phyloP scores from a whole-genome alignment of 2,329 filamentous ascomycete species.

The Fusarium marasasianum region DNA sequence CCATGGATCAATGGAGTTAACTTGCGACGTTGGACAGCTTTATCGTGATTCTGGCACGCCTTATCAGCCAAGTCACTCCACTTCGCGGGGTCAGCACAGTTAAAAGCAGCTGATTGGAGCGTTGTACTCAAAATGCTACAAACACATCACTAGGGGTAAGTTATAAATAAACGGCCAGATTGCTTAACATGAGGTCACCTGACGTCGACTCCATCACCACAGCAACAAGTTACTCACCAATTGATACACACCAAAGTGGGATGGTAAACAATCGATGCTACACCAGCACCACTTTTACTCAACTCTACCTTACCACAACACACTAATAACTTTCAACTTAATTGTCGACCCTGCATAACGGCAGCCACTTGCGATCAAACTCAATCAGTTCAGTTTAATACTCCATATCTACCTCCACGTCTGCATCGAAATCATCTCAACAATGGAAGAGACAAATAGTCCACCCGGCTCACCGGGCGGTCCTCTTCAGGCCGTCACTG shows the following conservation, averaged over 20 bases:
- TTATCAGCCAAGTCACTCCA: conserved; percentile 34
- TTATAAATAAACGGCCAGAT: not conserved
- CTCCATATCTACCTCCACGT: not conserved
- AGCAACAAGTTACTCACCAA: conserved; percentile 6
- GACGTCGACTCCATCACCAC: conserved; percentile 8
- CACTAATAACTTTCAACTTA: conserved; percentile 26
- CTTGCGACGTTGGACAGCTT: conserved; percentile 33
- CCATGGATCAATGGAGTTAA: conserved; percentile 21
- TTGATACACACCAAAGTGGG: conserved; percentile 20
- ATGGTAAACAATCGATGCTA: conserved; percentile 40
- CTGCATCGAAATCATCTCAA: not conserved
- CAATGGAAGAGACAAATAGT: conserved; percentile 48
- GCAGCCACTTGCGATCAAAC: conserved; percentile 3
- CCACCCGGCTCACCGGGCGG: conserved; percentile 64
- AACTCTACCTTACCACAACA: conserved; percentile 16
- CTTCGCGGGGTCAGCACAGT: conserved; percentile 34
- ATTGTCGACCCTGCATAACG: conserved; percentile 9
- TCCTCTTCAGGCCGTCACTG: conserved; percentile 69
- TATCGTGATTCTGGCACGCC: conserved; percentile 31
- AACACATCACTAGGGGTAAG: conserved; percentile 22
- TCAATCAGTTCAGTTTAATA: not conserved
- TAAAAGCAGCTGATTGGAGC: conserved; percentile 28
- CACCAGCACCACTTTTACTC: conserved; percentile 20
- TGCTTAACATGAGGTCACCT: conserved; percentile 29
- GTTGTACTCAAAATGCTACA: not conserved